Percentiles rank a stretch among this genome's conserved stretches.
Conservation (phyloP, 208 protist genomes). For the Lotmaria passim region DNA sequence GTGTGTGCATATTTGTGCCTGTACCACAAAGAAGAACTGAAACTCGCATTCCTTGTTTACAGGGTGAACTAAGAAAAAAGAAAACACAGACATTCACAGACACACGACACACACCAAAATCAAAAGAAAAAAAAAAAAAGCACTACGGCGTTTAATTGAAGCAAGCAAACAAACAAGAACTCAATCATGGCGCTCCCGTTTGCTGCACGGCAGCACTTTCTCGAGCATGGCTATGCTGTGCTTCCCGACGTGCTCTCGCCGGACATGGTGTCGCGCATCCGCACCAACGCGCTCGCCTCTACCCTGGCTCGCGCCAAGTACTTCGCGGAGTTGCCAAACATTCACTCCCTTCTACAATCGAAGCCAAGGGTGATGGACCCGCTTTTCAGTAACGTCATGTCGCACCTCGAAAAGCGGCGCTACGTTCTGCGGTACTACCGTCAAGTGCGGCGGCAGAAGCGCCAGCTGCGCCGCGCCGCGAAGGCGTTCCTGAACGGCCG, state of each 20-base stretch:
- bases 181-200: conserved; percentile 59
- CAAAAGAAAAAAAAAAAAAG: conserved; percentile 1
- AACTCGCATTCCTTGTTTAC: too few relatives aligned
- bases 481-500: conserved; percentile 57
- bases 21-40: too few relatives aligned
- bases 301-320: conserved; percentile 53
- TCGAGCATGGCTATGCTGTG: conserved; percentile 82
- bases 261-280: conserved; percentile 43
- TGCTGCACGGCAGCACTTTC: conserved; percentile 72
- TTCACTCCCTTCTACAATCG: conserved; percentile 67
- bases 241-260: conserved; percentile 48
- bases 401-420: conserved; percentile 63
- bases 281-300: conserved; percentile 45
- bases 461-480: conserved; percentile 37
- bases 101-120: too few relatives aligned
- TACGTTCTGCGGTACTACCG: conserved; percentile 62
- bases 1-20: too few relatives aligned
- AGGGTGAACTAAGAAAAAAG: too few relatives aligned
- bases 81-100: too few relatives aligned
- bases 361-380: conserved; percentile 54
- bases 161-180: too few relatives aligned
- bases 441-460: conserved; percentile 39
- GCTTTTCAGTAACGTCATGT: conserved; percentile 50
- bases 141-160: too few relatives aligned
- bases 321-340: conserved; percentile 70